Conservation (phyloP, 805 yeast genomes). For the Yarrowia divulgata region DNA sequence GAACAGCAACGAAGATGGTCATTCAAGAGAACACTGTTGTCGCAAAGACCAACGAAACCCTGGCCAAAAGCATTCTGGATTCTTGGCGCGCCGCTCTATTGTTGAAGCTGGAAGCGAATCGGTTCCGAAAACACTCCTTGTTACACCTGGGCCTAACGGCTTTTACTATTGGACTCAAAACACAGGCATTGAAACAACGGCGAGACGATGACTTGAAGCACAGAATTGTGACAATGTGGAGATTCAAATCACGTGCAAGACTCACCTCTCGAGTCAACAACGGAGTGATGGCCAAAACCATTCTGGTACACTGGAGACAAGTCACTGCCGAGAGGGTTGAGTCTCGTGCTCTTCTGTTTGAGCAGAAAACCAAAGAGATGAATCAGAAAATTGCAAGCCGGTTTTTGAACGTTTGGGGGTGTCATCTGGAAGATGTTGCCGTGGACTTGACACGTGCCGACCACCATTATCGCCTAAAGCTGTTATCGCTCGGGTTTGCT, state of each 20-base stretch:
- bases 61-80: background rate
- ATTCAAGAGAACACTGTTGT: background rate
- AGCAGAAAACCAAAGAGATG: background rate
- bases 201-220: constrained; percentile 18
- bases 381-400: background rate
- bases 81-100: constrained; percentile 10
- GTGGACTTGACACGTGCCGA: background rate
- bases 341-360: background rate
- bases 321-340: background rate
- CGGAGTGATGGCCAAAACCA: constrained; percentile 12
- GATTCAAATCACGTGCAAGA: constrained; percentile 30
- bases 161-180: constrained; percentile 7
- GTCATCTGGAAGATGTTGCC: constrained; percentile 21
- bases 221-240: constrained; percentile 28
- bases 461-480: background rate
- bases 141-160: constrained; percentile 10
- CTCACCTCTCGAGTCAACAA: constrained; percentile 28
- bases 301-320: constrained; percentile 15
- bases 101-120: constrained; percentile 19
- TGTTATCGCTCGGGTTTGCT: background rate
- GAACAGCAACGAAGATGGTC: background rate
- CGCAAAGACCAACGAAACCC: constrained; percentile 1
- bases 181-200: background rate
- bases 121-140: constrained; percentile 24
- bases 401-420: constrained; percentile 23